Percentiles rank a stretch among this genome's conserved stretches.
These are phyloP conservation scores for Chaetomium fimeti DNA, from an alignment of 495 filamentous ascomycete species.

Conservation along the genomic window DNA sequence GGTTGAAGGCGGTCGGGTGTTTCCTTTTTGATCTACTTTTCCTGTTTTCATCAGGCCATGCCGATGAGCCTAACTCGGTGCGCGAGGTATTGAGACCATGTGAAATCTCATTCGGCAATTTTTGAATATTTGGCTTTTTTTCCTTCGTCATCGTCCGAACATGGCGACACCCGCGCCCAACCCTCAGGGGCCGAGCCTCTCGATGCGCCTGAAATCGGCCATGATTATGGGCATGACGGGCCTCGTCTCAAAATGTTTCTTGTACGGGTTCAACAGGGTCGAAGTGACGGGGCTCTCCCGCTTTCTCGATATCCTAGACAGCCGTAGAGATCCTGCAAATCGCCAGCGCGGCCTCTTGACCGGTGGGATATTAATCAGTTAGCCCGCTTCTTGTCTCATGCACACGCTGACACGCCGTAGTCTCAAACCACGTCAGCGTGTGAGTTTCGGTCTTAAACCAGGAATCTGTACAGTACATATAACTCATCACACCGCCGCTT, in stretches of 20 bases:
- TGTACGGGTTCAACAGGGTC: constrained; percentile 53
- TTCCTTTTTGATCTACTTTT: neutral
- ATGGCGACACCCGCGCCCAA: constrained; percentile 22
- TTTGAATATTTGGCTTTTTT: constrained; percentile 1
- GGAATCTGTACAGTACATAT: neutral
- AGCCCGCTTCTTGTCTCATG: neutral
- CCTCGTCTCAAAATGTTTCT: constrained; percentile 42
- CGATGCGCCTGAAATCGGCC: constrained; percentile 55
- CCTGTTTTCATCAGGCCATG: constrained; percentile 1
- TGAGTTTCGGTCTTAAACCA: constrained; percentile 54
- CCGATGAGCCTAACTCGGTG: neutral
- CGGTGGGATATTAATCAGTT: constrained; percentile 50
- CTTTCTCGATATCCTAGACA: constrained; percentile 76
- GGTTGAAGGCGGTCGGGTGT: constrained; percentile 4
- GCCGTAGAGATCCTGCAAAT: constrained; percentile 63
- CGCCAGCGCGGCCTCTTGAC: constrained; percentile 80
- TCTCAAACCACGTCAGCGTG: constrained; percentile 95
- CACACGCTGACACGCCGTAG: constrained; percentile 47
- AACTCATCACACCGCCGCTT: neutral
- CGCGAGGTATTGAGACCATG: constrained; percentile 2
- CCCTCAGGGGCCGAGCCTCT: constrained; percentile 45
- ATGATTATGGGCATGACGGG: constrained; percentile 55
- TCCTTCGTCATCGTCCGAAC: neutral
- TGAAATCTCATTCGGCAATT: neutral
- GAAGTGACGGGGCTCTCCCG: constrained; percentile 68